These are phyloP conservation scores for Plasmopara muralis DNA, from an alignment of 352 stramenopile genomes.

Conservation along the genomic window DNA sequence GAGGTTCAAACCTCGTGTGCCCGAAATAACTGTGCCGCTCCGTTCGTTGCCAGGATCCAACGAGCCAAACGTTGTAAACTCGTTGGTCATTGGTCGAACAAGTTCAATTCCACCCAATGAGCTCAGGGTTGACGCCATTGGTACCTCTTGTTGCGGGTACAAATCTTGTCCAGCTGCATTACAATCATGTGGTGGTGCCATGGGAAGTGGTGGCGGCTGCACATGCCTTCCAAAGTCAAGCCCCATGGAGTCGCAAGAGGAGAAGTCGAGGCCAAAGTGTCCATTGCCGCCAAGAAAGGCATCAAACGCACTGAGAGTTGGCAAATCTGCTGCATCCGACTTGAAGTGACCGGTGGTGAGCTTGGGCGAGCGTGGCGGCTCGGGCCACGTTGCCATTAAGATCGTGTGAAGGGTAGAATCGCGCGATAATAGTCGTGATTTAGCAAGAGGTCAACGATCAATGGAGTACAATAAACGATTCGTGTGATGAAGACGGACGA, in stretches of 20 bases:
- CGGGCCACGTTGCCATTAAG: slow-evolving; percentile 23
- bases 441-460: not conserved
- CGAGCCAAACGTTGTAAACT: slow-evolving; percentile 11
- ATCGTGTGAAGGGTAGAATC: not conserved
- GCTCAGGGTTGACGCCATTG: slow-evolving; percentile 9
- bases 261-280: slow-evolving; percentile 8
- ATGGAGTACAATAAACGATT: no score
- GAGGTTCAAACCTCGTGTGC: slow-evolving; percentile 27
- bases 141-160: slow-evolving; percentile 31
- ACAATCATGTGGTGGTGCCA: slow-evolving; percentile 15
- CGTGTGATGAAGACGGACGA: no score
- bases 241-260: slow-evolving; percentile 6
- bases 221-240: slow-evolving; percentile 10
- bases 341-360: slow-evolving; percentile 11
- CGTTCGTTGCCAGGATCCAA: slow-evolving; percentile 7
- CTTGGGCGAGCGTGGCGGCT: slow-evolving; percentile 23
- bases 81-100: slow-evolving; percentile 4
- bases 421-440: no score
- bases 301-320: slow-evolving; percentile 20
- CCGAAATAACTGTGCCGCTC: not conserved
- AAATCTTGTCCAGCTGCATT: slow-evolving; percentile 12
- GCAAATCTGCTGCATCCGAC: slow-evolving; percentile 17
- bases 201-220: slow-evolving; percentile 9
- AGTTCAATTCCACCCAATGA: slow-evolving; percentile 20
- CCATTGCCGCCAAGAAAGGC: slow-evolving; percentile 12